phyloP scores from a whole-genome alignment of 2,329 filamentous ascomycete species.

The Cordyceps cicadae region DNA sequence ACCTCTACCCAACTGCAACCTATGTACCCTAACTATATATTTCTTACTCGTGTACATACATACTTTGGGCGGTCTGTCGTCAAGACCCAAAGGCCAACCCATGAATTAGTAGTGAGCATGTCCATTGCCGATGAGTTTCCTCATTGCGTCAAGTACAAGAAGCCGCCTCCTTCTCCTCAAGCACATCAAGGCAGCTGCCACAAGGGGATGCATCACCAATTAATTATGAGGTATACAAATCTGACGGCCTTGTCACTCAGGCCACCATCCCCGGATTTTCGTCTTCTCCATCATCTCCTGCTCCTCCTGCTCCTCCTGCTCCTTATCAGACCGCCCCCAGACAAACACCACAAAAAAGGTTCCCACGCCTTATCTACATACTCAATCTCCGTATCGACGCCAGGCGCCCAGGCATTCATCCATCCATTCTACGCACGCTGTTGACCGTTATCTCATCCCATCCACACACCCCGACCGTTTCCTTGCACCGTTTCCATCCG shows the following conservation, averaged over 20 bases:
- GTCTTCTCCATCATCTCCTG: background rate
- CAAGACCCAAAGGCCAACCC: background rate
- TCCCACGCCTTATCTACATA: background rate
- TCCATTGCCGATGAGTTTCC: background rate
- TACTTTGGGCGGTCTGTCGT: background rate
- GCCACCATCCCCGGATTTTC: background rate
- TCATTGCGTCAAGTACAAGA: background rate
- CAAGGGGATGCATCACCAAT: background rate
- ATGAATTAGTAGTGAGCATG: background rate
- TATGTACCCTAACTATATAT: background rate
- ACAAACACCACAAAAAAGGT: background rate
- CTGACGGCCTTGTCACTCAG: background rate
- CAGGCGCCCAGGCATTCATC: slow-evolving; percentile 8
- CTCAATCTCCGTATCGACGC: slow-evolving; percentile 10
- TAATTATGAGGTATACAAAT: too few species aligned
- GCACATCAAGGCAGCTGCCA: background rate
- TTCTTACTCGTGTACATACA: background rate
- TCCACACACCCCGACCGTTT: background rate
- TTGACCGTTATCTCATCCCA: background rate
- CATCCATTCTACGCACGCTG: background rate
- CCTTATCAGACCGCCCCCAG: background rate
- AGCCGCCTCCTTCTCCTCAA: background rate
- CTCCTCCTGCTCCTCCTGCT: background rate
- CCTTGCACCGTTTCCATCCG: background rate
- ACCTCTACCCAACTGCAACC: background rate